These are phyloP conservation scores for Ceratonia siliqua DNA, from an alignment of 306 rosid genomes.

Conservation along the genomic window DNA sequence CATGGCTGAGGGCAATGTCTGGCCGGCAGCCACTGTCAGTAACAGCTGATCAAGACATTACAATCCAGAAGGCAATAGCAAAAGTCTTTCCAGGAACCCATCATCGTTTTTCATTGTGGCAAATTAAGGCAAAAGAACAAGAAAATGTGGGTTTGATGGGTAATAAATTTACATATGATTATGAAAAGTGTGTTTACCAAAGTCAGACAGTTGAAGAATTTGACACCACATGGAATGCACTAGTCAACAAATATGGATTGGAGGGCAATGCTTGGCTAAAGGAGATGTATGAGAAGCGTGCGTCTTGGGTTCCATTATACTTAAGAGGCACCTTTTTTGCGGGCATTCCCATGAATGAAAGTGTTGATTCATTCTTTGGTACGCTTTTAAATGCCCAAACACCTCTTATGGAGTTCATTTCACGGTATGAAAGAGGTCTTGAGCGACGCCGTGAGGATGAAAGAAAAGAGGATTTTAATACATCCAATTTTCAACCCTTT, in stretches of 20 bases:
- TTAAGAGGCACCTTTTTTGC: constrained; percentile 78
- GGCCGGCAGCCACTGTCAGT: constrained; percentile 76
- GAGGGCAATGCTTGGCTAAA: constrained; percentile 73
- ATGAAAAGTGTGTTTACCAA: constrained; percentile 75
- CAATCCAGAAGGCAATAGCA: constrained; percentile 74
- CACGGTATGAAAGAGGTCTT: constrained; percentile 78
- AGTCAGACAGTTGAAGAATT: constrained; percentile 78
- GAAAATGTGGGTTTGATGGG: constrained; percentile 64
- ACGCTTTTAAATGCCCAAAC: constrained; percentile 72
- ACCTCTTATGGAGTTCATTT: constrained; percentile 68
- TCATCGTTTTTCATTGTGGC: constrained; percentile 91
- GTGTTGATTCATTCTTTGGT: constrained; percentile 77
- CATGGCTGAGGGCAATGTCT: constrained; percentile 88
- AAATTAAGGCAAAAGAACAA: constrained; percentile 76
- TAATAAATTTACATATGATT: constrained; percentile 62
- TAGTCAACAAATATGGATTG: constrained; percentile 73
- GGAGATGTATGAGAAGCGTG: constrained; percentile 83
- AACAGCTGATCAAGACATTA: constrained; percentile 87
- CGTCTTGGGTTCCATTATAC: constrained; percentile 85
- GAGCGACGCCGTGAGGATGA: constrained; percentile 91
- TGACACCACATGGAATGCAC: constrained; percentile 70
- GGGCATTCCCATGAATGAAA: constrained; percentile 75
- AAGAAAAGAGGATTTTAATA: constrained; percentile 77
- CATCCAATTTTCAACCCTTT: constrained; percentile 72
- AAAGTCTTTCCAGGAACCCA: constrained; percentile 72